A percentile compares a stretch with the other conserved stretches of the same genome.
phyloP scores from a whole-genome alignment of 495 filamentous ascomycete species.

The Tuber umbilicatum region DNA sequence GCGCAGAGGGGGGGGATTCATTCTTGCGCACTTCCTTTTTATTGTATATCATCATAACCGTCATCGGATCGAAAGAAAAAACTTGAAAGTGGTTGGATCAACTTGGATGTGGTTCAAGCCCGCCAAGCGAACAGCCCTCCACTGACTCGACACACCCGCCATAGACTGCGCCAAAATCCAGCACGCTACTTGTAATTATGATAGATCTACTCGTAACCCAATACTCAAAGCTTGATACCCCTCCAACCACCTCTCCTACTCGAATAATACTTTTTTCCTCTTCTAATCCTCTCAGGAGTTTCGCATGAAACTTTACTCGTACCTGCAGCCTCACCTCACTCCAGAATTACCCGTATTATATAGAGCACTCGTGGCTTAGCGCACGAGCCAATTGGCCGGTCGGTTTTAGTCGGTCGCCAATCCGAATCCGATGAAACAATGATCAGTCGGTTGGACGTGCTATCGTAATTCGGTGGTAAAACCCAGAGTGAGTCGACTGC shows the following conservation, averaged over 20 bases:
- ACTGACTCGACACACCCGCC: not conserved
- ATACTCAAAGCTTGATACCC: not conserved
- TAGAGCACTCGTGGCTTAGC: not conserved
- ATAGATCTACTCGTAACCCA: not conserved
- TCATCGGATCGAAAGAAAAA: not conserved
- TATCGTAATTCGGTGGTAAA: not conserved
- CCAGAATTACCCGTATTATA: too few species aligned
- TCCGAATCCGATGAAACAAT: not conserved
- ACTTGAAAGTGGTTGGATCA: not conserved
- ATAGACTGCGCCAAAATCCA: not conserved
- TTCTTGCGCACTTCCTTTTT: too few species aligned
- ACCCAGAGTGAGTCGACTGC: not conserved
- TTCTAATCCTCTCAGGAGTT: not conserved
- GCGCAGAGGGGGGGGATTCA: not conserved
- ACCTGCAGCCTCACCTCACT: not conserved
- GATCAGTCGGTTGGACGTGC: not conserved
- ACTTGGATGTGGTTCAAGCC: too few species aligned
- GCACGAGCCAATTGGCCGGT: not conserved
- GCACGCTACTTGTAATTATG: not conserved
- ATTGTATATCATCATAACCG: not conserved
- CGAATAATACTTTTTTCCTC: too few species aligned
- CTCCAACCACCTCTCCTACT: not conserved
- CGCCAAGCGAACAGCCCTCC: not conserved
- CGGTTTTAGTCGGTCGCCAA: not conserved
- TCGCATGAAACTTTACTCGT: constrained; percentile 5